phyloP scores from a whole-genome alignment of 192 early-diverging fungal genomes.

The Coemansia sp. region DNA sequence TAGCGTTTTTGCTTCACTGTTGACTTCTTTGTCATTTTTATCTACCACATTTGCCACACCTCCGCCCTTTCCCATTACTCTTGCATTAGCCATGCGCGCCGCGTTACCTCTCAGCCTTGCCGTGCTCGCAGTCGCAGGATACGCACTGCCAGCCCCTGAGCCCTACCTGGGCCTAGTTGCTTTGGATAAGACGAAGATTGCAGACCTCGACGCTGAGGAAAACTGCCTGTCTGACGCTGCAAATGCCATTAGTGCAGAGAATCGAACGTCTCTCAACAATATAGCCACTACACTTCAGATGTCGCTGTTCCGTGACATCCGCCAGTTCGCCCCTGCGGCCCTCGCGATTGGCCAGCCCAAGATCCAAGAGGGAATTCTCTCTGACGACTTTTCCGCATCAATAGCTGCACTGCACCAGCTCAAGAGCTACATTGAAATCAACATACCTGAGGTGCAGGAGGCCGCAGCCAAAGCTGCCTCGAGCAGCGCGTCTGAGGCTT shows the following conservation, averaged over 20 bases:
- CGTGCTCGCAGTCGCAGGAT: not conserved
- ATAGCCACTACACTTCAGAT: constrained; percentile 24
- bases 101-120: not conserved
- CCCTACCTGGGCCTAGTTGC: not conserved
- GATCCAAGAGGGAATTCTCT: constrained; percentile 28
- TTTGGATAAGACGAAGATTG: constrained; percentile 14
- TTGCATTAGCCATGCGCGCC: constrained; percentile 5
- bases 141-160: constrained; percentile 1
- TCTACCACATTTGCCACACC: not conserved
- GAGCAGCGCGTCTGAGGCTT: not conserved
- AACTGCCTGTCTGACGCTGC: constrained; percentile 30
- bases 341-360: constrained; percentile 25
- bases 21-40: not conserved
- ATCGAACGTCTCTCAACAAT: constrained; percentile 20
- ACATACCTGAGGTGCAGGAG: constrained; percentile 11
- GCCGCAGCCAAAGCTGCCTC: constrained; percentile 2
- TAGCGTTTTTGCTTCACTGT: not conserved
- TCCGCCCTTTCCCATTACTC: not conserved
- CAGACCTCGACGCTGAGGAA: constrained; percentile 19
- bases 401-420: constrained; percentile 31
- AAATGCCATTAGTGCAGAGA: constrained; percentile 13
- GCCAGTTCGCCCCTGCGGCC: constrained; percentile 45
- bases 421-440: constrained; percentile 17
- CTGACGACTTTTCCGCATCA: constrained; percentile 20
- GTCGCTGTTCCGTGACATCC: constrained; percentile 50